Evolutionary conservation across 1,139 yeast species (phyloP), one percentile per base, ranked within the genome.

Genomic region (Meyerozyma guilliermondii): DNA sequence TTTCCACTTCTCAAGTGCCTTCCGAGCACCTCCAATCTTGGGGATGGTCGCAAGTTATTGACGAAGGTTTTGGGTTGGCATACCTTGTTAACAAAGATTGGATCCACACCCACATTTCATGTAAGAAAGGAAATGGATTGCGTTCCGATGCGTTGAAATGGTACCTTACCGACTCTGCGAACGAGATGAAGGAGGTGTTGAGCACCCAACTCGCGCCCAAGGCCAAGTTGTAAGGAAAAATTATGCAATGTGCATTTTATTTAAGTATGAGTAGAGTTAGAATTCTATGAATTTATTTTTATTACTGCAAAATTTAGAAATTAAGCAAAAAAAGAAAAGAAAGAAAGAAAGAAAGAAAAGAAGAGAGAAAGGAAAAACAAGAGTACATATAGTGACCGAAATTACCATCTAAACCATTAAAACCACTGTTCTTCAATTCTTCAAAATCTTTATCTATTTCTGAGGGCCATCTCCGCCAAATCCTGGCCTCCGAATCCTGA

Each of bases 1-100:
- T 92, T 44, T 87, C 96, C 13, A 80, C 96, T 6, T 88, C 97
- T 3, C 98, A 92, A 66, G 74, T 92, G 53, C 87, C 95, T 11
- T 84, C 95, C 9, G 95, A 88, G 61, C 74, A 71, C 65, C 87
- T 88, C 68, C 89, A 88, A 62, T 92, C 95, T 43, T 92, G 92
- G 78, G 98, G 98, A 41, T 92, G 91, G 89, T 83, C 96, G 20
- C 96, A 94, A 63, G 98, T 92, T 43, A 82, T 86, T 55, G 96
- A 92, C 59, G 87, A 85, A 48, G 98, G 98, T 11, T 83, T 86
- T 56, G 98, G 98, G 6, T 76, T 87, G 51, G 98, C 96, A 18
- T 92, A 92, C 71, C 87, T 89, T 87, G 77, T 91, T 59, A 89
- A 87, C 70, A 80, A 80, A 48, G 87, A 89, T 56, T 84, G 88